Conservation (phyloP, 1,284 basidiomycete genomes). For the Porogramme epimiltina region DNA sequence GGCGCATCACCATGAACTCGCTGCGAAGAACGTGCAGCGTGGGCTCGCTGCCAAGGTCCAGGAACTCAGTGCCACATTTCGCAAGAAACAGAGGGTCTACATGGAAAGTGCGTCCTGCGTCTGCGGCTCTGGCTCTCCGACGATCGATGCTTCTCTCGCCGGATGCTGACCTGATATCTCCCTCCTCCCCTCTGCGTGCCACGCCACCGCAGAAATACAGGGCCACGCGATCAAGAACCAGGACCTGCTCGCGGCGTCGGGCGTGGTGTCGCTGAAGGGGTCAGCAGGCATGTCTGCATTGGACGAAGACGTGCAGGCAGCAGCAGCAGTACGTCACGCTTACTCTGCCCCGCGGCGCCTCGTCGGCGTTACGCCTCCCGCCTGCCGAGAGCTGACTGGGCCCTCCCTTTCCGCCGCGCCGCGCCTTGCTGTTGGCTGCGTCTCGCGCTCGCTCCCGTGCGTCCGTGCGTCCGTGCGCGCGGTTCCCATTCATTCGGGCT, state of each 20-base stretch:
- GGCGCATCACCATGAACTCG: constrained; percentile 63
- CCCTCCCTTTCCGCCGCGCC: neutral
- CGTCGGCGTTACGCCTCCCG: constrained; percentile 23
- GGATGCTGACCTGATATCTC: neutral
- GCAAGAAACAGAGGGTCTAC: constrained; percentile 97
- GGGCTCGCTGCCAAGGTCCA: constrained; percentile 94
- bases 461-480: constrained; percentile 17
- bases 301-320: constrained; percentile 84
- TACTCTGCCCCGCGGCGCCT: constrained; percentile 21
- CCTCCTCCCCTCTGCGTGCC: neutral
- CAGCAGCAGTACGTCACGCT: constrained; percentile 55
- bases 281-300: constrained; percentile 79
- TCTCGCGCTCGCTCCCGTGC: neutral
- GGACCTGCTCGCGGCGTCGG: constrained; percentile 85
- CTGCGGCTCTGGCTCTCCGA: constrained; percentile 18
- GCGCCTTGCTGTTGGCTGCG: neutral
- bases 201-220: constrained; percentile 68
- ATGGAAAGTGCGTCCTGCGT: constrained; percentile 83
- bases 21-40: constrained; percentile 95
- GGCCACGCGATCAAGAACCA: constrained; percentile 95
- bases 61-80: constrained; percentile 89
- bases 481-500: too few relatives aligned
- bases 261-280: constrained; percentile 79
- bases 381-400: constrained; percentile 6
- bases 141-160: constrained; percentile 22